These are phyloP conservation scores for Moniliella sp. DNA, from an alignment of 1,284 basidiomycete genomes.

Conservation along the genomic window DNA sequence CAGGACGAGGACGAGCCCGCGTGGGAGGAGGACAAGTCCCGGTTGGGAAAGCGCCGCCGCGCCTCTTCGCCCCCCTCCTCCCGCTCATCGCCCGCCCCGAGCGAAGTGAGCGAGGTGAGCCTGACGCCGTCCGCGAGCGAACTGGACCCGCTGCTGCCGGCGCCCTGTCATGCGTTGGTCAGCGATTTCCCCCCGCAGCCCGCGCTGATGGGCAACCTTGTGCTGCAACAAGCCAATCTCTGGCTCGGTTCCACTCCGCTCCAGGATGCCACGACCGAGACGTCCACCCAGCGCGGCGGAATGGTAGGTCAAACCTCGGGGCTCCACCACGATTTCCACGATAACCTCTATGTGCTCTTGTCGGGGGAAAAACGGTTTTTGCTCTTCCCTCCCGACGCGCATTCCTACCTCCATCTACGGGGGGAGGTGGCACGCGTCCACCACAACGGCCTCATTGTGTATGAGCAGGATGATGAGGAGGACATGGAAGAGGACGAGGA, in stretches of 20 bases:
- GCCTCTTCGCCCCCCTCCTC: too few relatives aligned
- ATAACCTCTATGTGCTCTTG: conserved; percentile 30
- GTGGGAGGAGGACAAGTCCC: background rate
- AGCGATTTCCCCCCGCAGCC: conserved; percentile 23
- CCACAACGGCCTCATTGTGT: conserved; percentile 25
- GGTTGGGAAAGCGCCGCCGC: too few relatives aligned
- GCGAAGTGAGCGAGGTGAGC: too few relatives aligned
- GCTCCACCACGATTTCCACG: conserved; percentile 31
- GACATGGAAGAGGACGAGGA: background rate
- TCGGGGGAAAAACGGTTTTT: conserved; percentile 27
- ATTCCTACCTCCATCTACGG: conserved; percentile 14
- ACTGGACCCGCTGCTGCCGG: conserved; percentile 18
- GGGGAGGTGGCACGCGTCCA: conserved; percentile 16
- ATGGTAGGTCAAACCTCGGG: conserved; percentile 14
- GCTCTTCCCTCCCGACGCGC: conserved; percentile 25
- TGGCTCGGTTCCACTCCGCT: conserved; percentile 25
- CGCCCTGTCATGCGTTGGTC: conserved; percentile 19
- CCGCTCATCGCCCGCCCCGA: too few relatives aligned
- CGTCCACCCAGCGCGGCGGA: background rate
- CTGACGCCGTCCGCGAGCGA: background rate
- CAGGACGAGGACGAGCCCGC: conserved; percentile 1
- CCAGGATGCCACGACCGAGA: too few relatives aligned
- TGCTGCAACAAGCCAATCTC: conserved; percentile 30
- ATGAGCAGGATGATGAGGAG: conserved; percentile 2
- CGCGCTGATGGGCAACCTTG: conserved; percentile 19